These are phyloP conservation scores for Pisolithus orientalis DNA, from an alignment of 768 basidiomycete genomes.

Conservation along the genomic window DNA sequence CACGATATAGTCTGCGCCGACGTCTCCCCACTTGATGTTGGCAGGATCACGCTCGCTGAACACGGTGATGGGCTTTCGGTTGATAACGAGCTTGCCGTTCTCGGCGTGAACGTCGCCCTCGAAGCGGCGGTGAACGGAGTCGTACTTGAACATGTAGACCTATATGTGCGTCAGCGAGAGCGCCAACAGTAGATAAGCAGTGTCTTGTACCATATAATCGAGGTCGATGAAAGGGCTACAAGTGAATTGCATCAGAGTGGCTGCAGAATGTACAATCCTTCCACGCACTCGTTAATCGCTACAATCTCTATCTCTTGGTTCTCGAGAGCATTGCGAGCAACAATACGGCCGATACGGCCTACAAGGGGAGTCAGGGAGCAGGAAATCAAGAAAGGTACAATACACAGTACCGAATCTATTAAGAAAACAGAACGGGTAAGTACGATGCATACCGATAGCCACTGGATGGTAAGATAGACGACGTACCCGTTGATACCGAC, in stretches of 20 bases:
- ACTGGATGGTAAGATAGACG: neutral
- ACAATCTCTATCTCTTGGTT: constrained; percentile 75
- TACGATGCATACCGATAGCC: constrained; percentile 8
- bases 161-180: constrained; percentile 19
- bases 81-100: constrained; percentile 85
- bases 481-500: constrained; percentile 95
- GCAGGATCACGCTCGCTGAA: constrained; percentile 85
- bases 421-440: constrained; percentile 3
- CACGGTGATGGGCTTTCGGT: constrained; percentile 71
- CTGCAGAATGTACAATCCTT: neutral
- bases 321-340: constrained; percentile 87
- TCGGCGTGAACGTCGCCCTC: constrained; percentile 75
- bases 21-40: constrained; percentile 73
- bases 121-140: constrained; percentile 91
- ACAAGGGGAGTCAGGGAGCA: constrained; percentile 7
- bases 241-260: constrained; percentile 1
- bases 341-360: constrained; percentile 99
- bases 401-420: constrained; percentile 64
- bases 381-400: neutral
- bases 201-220: constrained; percentile 78
- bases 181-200: neutral
- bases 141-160: constrained; percentile 99
- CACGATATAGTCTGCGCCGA: constrained; percentile 88
- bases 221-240: constrained; percentile 93
- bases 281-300: constrained; percentile 86